phyloP scores from a whole-genome alignment of 495 filamentous ascomycete genomes.

The Penicillium goetzii region DNA sequence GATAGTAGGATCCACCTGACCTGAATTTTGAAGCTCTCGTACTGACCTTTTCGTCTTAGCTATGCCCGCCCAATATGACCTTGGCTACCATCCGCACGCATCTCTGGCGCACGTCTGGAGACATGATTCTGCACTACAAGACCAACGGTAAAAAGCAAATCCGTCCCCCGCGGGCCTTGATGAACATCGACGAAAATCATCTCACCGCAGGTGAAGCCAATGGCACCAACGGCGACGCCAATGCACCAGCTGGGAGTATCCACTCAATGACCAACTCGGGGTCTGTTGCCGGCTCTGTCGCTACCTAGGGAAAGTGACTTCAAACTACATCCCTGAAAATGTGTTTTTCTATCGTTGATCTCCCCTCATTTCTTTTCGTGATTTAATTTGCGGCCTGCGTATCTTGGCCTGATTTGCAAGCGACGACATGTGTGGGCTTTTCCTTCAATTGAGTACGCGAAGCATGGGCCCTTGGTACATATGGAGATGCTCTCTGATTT shows the following conservation, averaged over 20 bases:
- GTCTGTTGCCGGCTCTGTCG: slow-evolving; percentile 37
- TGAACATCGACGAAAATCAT: slow-evolving; percentile 25
- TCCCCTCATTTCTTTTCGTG: slow-evolving; percentile 11
- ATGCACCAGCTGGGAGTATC: slow-evolving; percentile 37
- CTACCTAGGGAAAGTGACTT: slow-evolving; percentile 18
- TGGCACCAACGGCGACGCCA: slow-evolving; percentile 30
- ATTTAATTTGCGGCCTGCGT: not conserved
- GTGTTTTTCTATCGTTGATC: slow-evolving; percentile 11
- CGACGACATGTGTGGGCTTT: not conserved
- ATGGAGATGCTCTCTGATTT: slow-evolving; percentile 26
- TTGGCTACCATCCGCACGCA: slow-evolving; percentile 87
- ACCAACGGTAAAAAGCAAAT: slow-evolving; percentile 75
- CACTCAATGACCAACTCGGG: slow-evolving; percentile 45
- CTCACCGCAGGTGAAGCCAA: slow-evolving; percentile 13
- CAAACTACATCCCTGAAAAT: not conserved
- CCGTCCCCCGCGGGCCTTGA: slow-evolving; percentile 29
- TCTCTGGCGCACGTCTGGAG: slow-evolving; percentile 88
- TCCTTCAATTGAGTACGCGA: slow-evolving; percentile 12
- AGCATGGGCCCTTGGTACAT: slow-evolving; percentile 25
- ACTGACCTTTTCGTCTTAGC: slow-evolving; percentile 41
- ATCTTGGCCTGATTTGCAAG: not conserved
- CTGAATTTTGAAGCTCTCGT: slow-evolving; percentile 5
- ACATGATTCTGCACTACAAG: slow-evolving; percentile 89
- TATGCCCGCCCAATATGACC: slow-evolving; percentile 76
- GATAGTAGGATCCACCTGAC: slow-evolving; percentile 61